These are phyloP conservation scores for Blastocystis sp. DNA, from an alignment of 352 stramenopile genomes.

Conservation along the genomic window DNA sequence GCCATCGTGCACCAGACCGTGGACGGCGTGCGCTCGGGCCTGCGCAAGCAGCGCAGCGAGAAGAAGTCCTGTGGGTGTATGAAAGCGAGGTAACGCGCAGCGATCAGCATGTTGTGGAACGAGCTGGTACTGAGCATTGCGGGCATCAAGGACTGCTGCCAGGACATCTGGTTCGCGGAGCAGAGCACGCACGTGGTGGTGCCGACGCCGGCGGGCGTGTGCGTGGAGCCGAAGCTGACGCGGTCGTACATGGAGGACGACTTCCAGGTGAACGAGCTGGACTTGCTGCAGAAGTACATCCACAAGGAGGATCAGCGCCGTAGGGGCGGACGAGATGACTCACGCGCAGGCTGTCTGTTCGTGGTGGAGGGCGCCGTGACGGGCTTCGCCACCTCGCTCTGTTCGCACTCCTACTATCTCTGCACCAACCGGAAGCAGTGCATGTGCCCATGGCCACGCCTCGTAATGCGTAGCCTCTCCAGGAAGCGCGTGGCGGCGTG, in stretches of 20 bases:
- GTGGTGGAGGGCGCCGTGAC: conserved; percentile 60
- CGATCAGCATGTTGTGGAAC: conserved; percentile 67
- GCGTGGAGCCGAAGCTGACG: conserved; percentile 29
- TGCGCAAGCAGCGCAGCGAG: conserved; percentile 60
- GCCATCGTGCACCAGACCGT: conserved; percentile 61
- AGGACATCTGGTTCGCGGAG: conserved; percentile 69
- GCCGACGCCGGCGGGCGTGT: not conserved
- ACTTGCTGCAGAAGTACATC: conserved; percentile 53
- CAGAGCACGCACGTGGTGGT: conserved; percentile 51
- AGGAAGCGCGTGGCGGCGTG: conserved; percentile 37
- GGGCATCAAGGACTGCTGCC: conserved; percentile 63
- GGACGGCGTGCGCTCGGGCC: conserved; percentile 39
- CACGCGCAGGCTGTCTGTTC: conserved; percentile 46
- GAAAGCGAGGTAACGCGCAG: not conserved
- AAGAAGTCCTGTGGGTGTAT: conserved; percentile 63
- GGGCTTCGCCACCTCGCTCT: conserved; percentile 48
- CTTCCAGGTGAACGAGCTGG: conserved; percentile 65
- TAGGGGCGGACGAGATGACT: not conserved
- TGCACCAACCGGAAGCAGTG: conserved; percentile 64
- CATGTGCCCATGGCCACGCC: not conserved
- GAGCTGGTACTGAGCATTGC: conserved; percentile 47
- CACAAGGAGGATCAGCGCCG: conserved; percentile 18
- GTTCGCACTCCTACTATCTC: conserved; percentile 58
- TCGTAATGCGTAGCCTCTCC: not conserved
- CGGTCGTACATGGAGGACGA: conserved; percentile 65